phyloP scores from a whole-genome alignment of 768 basidiomycete genomes.

The Boletus rex-veris region DNA sequence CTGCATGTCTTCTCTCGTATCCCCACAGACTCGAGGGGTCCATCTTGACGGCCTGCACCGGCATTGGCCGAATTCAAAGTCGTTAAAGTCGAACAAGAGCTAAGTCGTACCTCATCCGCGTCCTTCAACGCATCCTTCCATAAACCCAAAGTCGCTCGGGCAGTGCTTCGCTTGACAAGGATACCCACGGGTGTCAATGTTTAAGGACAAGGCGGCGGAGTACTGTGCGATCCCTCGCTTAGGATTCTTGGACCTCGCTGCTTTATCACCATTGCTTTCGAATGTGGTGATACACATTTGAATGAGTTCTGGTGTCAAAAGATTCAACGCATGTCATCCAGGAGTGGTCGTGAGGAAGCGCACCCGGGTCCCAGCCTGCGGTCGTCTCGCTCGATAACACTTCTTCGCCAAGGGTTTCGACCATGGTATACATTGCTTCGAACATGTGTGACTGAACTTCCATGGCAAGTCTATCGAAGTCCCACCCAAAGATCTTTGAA shows the following conservation, averaged over 20 bases:
- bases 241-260: no score
- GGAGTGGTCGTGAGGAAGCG: no score
- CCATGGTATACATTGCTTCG: background rate
- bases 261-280: no score
- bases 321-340: no score
- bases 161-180: no score
- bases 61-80: fast-evolving
- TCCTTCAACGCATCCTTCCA: slow-evolving; percentile 15
- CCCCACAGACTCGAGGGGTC: background rate
- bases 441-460: background rate
- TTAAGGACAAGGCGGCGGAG: no score
- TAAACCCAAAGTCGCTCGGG: no score
- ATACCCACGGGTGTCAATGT: no score
- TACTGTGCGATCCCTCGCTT: no score
- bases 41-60: background rate
- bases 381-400: background rate
- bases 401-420: background rate
- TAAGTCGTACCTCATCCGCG: slow-evolving; percentile 6
- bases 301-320: no score
- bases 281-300: no score
- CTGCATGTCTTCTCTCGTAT: slow-evolving; percentile 4
- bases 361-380: background rate
- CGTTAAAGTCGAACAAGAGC: no score
- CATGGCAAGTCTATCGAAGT: slow-evolving; percentile 6
- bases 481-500: slow-evolving; percentile 12